phyloP scores from a whole-genome alignment of 177 flowering plant species.

The Tripterygium wilfordii region DNA sequence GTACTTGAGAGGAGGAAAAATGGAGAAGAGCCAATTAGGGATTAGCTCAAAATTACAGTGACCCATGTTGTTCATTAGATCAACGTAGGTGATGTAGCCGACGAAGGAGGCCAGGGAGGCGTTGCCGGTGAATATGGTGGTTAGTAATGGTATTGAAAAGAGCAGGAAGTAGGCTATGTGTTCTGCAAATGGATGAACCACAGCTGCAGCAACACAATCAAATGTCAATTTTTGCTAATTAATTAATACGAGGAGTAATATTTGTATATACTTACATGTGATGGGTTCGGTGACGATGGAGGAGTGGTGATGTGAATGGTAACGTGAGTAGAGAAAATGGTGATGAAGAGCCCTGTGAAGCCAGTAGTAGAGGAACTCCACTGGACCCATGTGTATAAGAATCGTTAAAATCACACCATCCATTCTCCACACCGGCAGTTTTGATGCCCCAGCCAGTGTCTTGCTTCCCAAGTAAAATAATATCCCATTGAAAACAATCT shows the following conservation, averaged over 20 bases:
- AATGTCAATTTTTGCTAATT: too few species aligned
- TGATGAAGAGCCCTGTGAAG: constrained; percentile 88
- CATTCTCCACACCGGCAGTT: too few species aligned
- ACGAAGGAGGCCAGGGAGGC: constrained; percentile 24
- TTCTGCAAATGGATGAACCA: too few species aligned
- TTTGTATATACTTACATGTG: too few species aligned
- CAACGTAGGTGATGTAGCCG: constrained; percentile 51
- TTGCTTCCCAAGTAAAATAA: constrained; percentile 33
- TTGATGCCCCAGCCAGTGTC: too few species aligned
- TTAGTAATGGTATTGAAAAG: constrained; percentile 39
- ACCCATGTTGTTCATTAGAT: constrained; percentile 60
- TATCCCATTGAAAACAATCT: constrained; percentile 45
- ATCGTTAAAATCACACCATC: too few species aligned
- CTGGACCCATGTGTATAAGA: too few species aligned
- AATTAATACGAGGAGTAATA: too few species aligned
- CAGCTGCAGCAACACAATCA: too few species aligned
- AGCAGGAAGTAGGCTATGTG: constrained; percentile 36
- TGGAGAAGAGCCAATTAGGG: constrained; percentile 33
- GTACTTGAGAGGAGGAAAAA: constrained; percentile 60
- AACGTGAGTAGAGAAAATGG: constrained; percentile 76
- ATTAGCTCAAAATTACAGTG: constrained; percentile 61
- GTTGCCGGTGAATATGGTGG: constrained; percentile 15
- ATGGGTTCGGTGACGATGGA: constrained; percentile 82
- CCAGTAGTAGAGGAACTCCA: too few species aligned
- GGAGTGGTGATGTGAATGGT: constrained; percentile 87